Evolutionary conservation across 169 alveolate genomes (phyloP).

Genomic region (Neospora caninum): DNA sequence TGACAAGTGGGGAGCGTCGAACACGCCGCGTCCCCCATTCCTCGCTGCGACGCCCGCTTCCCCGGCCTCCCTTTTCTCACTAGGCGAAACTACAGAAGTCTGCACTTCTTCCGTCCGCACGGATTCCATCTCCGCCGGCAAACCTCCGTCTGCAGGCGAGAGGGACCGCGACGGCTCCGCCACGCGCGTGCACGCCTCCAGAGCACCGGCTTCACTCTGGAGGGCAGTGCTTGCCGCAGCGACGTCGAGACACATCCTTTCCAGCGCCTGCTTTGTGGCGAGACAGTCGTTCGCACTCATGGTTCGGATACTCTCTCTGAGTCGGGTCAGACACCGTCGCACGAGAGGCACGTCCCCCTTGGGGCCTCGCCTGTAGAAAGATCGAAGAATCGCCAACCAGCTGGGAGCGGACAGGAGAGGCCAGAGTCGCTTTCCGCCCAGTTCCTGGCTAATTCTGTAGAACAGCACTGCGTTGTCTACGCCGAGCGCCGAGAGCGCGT

Average conservation of each 20-base stretch:
- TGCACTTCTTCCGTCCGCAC: too few species aligned
- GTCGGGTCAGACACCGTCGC: neutral
- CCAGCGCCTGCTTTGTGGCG: neutral
- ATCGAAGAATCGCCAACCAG: neutral
- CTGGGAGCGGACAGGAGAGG: neutral
- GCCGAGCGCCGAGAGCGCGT: neutral
- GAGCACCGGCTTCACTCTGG: too few species aligned
- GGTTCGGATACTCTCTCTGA: neutral
- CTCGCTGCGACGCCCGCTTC: neutral
- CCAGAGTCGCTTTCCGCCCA: slow-evolving; percentile 14
- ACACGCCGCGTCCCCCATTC: neutral
- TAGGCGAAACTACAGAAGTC: too few species aligned
- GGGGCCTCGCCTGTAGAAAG: neutral
- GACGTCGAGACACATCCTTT: neutral
- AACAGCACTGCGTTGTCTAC: neutral
- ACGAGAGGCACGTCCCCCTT: slow-evolving; percentile 28
- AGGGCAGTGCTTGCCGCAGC: neutral
- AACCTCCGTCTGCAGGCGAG: neutral
- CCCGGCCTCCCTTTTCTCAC: neutral
- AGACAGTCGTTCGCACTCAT: neutral
- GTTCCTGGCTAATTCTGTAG: neutral
- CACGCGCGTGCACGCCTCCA: neutral
- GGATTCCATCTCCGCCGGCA: neutral
- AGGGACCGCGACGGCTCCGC: neutral
- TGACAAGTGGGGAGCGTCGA: too few species aligned